phyloP scores from a whole-genome alignment of 805 yeast genomes.

The Starmerella kuoi region DNA sequence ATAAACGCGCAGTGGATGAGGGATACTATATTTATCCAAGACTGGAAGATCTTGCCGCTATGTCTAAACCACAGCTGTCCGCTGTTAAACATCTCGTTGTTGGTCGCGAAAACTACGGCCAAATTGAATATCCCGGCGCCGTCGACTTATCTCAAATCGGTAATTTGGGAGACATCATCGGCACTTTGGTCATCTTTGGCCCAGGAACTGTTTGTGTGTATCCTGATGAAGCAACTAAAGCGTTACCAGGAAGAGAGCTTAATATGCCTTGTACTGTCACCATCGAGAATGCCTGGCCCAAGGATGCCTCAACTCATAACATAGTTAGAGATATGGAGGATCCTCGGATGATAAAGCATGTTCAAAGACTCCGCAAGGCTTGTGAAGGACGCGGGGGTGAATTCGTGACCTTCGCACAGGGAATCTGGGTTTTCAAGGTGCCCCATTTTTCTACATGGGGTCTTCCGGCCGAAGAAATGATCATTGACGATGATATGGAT shows the following conservation, averaged over 20 bases:
- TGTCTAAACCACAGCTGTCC: constrained; percentile 46
- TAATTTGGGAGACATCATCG: constrained; percentile 48
- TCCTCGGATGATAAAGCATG: constrained; percentile 43
- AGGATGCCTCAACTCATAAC: constrained; percentile 38
- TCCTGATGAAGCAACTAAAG: constrained; percentile 48
- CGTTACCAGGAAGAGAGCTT: constrained; percentile 60
- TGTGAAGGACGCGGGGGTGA: constrained; percentile 56
- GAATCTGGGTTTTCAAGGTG: constrained; percentile 69
- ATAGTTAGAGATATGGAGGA: constrained; percentile 62
- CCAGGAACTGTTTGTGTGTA: constrained; percentile 51
- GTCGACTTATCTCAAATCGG: constrained; percentile 63
- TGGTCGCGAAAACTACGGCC: constrained; percentile 65
- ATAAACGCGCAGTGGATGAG: constrained; percentile 24
- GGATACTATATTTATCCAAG: constrained; percentile 78
- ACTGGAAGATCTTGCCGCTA: constrained; percentile 43
- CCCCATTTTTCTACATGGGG: constrained; percentile 96
- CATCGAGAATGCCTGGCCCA: constrained; percentile 65
- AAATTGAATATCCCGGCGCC: constrained; percentile 54
- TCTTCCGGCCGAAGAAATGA: constrained; percentile 30
- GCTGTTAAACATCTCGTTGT: constrained; percentile 49
- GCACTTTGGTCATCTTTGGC: constrained; percentile 52
- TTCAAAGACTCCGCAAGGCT: constrained; percentile 35
- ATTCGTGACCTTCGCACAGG: constrained; percentile 61
- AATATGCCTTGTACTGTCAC: constrained; percentile 63
- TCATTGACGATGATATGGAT: constrained; percentile 20